phyloP scores from a whole-genome alignment of 441 rosid genomes.

The Erodium moschatum region DNA sequence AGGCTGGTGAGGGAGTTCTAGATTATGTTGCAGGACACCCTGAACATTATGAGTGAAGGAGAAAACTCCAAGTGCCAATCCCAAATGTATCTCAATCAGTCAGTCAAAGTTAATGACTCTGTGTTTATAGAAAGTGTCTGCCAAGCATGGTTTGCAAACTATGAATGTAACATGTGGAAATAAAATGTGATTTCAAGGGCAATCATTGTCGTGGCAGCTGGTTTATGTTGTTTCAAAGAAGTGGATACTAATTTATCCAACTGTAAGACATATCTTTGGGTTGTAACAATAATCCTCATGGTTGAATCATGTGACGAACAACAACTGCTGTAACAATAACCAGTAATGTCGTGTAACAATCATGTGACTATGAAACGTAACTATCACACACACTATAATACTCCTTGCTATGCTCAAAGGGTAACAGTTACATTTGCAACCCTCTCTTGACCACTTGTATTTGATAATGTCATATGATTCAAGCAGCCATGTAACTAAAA shows the following conservation, averaged over 20 bases:
- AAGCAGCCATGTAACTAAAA: no score
- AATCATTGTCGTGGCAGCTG: background rate
- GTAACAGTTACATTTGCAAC: background rate
- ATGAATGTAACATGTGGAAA: background rate
- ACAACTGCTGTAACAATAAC: background rate
- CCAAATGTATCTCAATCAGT: no score
- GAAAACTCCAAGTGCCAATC: background rate
- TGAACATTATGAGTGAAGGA: background rate
- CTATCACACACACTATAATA: background rate
- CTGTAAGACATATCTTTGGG: no score
- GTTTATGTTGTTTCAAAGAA: background rate
- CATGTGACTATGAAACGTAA: background rate
- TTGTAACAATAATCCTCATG: background rate
- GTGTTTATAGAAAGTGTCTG: background rate
- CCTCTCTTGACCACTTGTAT: background rate
- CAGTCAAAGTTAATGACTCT: background rate
- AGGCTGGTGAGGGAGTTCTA: conserved; percentile 9
- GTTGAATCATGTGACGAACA: conserved; percentile 5
- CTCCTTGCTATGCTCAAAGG: background rate
- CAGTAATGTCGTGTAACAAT: background rate
- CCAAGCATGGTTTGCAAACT: background rate
- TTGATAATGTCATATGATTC: background rate
- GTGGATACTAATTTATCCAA: background rate
- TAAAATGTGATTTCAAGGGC: background rate
- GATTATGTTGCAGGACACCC: conserved; percentile 10